Evolutionary conservation across 2,329 filamentous ascomycete species (phyloP).

Genomic region (Hymenoscyphus fraxineus): DNA sequence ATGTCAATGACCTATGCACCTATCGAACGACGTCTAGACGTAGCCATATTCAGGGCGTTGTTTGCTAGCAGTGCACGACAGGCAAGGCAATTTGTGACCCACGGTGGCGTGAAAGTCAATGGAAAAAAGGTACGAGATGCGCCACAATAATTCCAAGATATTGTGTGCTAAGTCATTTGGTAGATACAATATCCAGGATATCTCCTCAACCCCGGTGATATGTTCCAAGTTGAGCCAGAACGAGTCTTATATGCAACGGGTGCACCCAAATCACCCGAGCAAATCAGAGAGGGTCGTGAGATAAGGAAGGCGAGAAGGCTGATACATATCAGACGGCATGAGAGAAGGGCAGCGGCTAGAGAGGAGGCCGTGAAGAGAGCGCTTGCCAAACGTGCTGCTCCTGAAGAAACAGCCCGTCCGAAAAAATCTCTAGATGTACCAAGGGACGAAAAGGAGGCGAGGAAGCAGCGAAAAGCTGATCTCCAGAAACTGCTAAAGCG

Average conservation of each 20-base stretch:
- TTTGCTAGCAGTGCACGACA: conserved; percentile 93
- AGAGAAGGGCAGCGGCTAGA: conserved; percentile 22
- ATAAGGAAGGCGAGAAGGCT: conserved; percentile 13
- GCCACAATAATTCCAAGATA: neutral
- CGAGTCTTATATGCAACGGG: conserved; percentile 87
- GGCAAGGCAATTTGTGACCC: conserved; percentile 89
- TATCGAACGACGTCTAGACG: conserved; percentile 84
- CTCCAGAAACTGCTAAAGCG: conserved; percentile 30
- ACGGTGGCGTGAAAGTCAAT: conserved; percentile 92
- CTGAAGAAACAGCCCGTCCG: conserved; percentile 20
- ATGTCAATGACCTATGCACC: conserved; percentile 96
- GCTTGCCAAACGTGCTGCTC: conserved; percentile 28
- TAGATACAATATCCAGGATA: conserved; percentile 93
- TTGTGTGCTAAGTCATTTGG: conserved; percentile 17
- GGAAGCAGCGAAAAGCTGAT: conserved; percentile 28
- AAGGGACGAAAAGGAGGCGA: conserved; percentile 31
- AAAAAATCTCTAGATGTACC: neutral
- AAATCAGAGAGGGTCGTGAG: conserved; percentile 25
- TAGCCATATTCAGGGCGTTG: conserved; percentile 88
- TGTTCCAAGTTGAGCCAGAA: conserved; percentile 93
- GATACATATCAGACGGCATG: conserved; percentile 20
- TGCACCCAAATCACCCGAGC: conserved; percentile 52
- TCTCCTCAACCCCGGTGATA: conserved; percentile 91
- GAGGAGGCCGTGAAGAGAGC: conserved; percentile 21
- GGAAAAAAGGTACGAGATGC: conserved; percentile 71